Evolutionary conservation across 164 flowering plant species (phyloP).

Genomic region (Brasenia schreberi): DNA sequence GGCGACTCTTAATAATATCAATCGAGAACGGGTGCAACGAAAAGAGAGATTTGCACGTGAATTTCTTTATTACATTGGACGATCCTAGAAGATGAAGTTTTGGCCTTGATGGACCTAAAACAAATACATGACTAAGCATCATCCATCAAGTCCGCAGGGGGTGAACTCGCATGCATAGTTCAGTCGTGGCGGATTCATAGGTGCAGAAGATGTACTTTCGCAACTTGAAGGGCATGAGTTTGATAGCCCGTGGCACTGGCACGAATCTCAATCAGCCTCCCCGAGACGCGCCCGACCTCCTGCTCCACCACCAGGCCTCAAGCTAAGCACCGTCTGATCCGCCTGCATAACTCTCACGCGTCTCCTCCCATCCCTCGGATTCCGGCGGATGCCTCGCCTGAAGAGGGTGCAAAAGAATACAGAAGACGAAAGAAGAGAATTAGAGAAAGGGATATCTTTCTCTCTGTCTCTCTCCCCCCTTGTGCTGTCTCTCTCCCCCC

Average conservation of each 20-base stretch:
- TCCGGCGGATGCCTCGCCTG: neutral
- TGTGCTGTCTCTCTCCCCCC: too few species aligned
- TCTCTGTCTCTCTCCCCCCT: too few species aligned
- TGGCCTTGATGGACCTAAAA: neutral
- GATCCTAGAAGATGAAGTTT: neutral
- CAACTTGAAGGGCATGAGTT: too few species aligned
- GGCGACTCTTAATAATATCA: neutral
- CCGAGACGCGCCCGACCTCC: conserved; percentile 45
- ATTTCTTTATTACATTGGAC: neutral
- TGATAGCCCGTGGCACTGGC: too few species aligned
- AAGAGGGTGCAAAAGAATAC: neutral
- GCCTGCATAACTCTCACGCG: conserved; percentile 63
- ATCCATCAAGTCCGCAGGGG: neutral
- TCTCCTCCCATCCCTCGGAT: conserved; percentile 9
- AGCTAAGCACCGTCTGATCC: conserved; percentile 84
- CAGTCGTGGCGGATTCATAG: too few species aligned
- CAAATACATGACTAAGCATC: neutral
- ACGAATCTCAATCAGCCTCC: too few species aligned
- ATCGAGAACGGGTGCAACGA: neutral
- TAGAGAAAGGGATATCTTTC: too few species aligned
- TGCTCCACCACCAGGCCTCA: conserved; percentile 86
- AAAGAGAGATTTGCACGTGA: neutral
- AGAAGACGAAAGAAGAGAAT: neutral
- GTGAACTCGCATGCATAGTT: too few species aligned
- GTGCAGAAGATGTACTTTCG: too few species aligned